Percentiles rank a stretch among this genome's conserved stretches.
Evolutionary conservation across 2,329 filamentous ascomycete species (phyloP).

Genomic region (Sphaerulina vaccinii): DNA sequence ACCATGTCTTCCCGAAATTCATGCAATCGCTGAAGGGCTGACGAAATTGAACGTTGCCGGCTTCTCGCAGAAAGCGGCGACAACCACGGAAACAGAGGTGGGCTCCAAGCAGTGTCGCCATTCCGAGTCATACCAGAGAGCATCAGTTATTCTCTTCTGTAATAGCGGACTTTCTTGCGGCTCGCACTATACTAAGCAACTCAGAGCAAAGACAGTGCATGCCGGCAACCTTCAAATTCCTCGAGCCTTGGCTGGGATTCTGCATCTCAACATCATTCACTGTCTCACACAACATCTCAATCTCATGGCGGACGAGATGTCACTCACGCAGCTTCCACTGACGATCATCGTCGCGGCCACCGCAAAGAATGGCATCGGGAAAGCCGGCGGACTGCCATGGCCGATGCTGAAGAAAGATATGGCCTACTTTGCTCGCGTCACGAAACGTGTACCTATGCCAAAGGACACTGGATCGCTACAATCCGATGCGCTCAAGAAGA

Average conservation of each 20-base stretch:
- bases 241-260: too few relatives aligned
- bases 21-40: too few relatives aligned
- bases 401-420: constrained; percentile 85
- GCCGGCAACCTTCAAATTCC: too few relatives aligned
- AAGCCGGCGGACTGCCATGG: constrained; percentile 79
- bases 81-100: too few relatives aligned
- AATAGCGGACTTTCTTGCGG: too few relatives aligned
- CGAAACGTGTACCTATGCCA: constrained; percentile 65
- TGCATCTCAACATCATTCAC: background rate
- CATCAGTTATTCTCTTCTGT: too few relatives aligned
- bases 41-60: too few relatives aligned
- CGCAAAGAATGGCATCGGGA: constrained; percentile 82
- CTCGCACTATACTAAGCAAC: too few relatives aligned
- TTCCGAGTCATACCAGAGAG: too few relatives aligned
- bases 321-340: constrained; percentile 45
- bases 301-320: constrained; percentile 32
- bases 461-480: constrained; percentile 35
- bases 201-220: too few relatives aligned
- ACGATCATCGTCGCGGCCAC: constrained; percentile 95
- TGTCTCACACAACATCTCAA: background rate
- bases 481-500: constrained; percentile 26
- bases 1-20: background rate
- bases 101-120: too few relatives aligned
- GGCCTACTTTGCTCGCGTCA: constrained; percentile 90
- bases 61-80: too few relatives aligned